A percentile compares a stretch with the other conserved stretches of the same genome.
These are phyloP conservation scores for Heliosperma pusillum DNA, from an alignment of 148 eudicot genomes.

Conservation along the genomic window DNA sequence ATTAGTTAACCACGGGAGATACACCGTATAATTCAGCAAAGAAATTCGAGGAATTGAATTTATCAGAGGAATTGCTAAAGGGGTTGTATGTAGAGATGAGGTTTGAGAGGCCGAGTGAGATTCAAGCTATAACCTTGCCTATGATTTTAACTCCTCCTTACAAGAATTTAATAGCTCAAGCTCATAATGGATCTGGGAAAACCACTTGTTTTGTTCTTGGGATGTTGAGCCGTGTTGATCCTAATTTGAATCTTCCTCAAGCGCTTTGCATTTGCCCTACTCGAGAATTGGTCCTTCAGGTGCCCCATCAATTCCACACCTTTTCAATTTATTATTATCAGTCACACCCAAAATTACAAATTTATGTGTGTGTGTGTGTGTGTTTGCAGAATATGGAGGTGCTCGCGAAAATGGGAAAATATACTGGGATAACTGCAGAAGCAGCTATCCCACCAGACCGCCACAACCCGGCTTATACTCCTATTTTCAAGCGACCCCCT, in stretches of 20 bases:
- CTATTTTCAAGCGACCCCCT: slow-evolving; percentile 50
- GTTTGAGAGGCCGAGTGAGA: slow-evolving; percentile 87
- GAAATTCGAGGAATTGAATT: slow-evolving; percentile 71
- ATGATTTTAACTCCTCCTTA: slow-evolving; percentile 75
- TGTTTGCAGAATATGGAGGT: slow-evolving; percentile 75
- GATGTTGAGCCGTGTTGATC: slow-evolving; percentile 82
- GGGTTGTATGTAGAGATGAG: slow-evolving; percentile 88
- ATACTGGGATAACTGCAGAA: slow-evolving; percentile 68
- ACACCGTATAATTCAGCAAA: slow-evolving; percentile 72
- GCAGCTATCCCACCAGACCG: slow-evolving; percentile 60
- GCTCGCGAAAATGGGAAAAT: slow-evolving; percentile 77
- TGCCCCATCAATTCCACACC: too few relatives aligned
- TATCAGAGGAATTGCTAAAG: slow-evolving; percentile 67
- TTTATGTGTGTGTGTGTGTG: too few relatives aligned
- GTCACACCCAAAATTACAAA: too few relatives aligned
- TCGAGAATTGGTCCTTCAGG: slow-evolving; percentile 78
- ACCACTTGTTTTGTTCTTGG: slow-evolving; percentile 91
- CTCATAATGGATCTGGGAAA: slow-evolving; percentile 94
- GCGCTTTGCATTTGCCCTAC: slow-evolving; percentile 96
- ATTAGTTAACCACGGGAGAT: too few relatives aligned
- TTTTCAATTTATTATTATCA: too few relatives aligned
- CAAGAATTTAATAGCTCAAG: slow-evolving; percentile 73
- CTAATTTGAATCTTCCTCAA: slow-evolving; percentile 56
- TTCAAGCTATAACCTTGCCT: slow-evolving; percentile 50
- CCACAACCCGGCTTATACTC: slow-evolving; percentile 46